Conservation (phyloP, 192 early-diverging fungal genomes). For the Umbelopsis sp. region DNA sequence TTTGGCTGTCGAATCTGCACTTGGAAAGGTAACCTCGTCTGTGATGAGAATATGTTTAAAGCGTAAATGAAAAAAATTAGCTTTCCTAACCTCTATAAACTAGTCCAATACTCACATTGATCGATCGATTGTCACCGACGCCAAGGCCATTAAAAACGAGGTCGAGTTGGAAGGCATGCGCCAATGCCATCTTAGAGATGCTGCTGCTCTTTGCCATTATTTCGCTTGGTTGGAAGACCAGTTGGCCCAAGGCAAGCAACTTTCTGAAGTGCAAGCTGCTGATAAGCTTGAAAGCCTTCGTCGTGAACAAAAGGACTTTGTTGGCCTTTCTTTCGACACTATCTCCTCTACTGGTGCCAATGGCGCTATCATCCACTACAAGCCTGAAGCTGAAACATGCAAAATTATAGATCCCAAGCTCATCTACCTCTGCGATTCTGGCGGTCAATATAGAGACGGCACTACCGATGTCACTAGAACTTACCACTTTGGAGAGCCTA, state of each 20-base stretch:
- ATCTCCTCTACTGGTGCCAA: conserved; percentile 97
- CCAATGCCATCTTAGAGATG: conserved; percentile 88
- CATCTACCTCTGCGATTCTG: conserved; percentile 95
- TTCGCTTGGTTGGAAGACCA: conserved; percentile 97
- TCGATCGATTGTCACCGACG: conserved; percentile 71
- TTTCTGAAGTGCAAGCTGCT: conserved; percentile 89
- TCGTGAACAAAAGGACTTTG: conserved; percentile 73
- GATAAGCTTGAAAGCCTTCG: conserved; percentile 83
- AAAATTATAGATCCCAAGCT: conserved; percentile 70
- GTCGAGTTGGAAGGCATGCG: conserved; percentile 92
- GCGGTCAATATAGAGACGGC: conserved; percentile 95
- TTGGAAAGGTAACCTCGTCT: conserved; percentile 55
- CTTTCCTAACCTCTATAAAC: not conserved
- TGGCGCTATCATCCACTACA: conserved; percentile 98
- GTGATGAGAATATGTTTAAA: not conserved
- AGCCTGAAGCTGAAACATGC: conserved; percentile 80
- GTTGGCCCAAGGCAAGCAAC: conserved; percentile 65
- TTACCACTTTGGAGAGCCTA: conserved; percentile 85
- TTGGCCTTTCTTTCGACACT: conserved; percentile 94
- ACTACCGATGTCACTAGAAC: conserved; percentile 99
- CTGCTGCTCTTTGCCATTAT: conserved; percentile 80
- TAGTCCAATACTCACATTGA: conserved; percentile 55
- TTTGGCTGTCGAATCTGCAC: conserved; percentile 74
- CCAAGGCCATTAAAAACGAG: conserved; percentile 94
- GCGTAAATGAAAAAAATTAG: not conserved